Base-by-base conservation (phyloP, 2,329 filamentous ascomycete species). In the Beauveria medogensis region DNA sequence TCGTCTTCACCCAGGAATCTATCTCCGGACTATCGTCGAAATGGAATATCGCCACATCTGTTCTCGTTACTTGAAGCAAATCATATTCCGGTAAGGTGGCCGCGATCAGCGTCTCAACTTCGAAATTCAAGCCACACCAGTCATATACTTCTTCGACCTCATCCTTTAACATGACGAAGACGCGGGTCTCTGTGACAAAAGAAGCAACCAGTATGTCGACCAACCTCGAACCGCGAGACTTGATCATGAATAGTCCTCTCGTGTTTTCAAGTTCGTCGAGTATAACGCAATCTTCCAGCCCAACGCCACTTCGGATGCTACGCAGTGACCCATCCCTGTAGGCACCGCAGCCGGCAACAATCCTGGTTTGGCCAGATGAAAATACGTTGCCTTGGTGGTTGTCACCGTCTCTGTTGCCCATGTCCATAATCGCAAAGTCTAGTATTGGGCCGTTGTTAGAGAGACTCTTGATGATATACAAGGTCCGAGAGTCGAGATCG, bases 341-440 rank as follows among this genome's bases (percentile, higher is more conserved):
- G 0, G 90, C 92, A 30, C 94, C 94, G 60, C 92, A 97, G 0
- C 92, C 93, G 2, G 93, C 92, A 12, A 99, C 91, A 63, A 99
- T 90, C 44, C 92, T 85, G 51, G 94, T 92, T 74, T 99, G 93
- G 0, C 94, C 94, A 0, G 93, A 96, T 0, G 92, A 96, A 69
- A 96, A 99, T 64, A 94, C 90, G 68, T 94, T 95, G 3, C 88
- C 89, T 20, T 79, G 74, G 62, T 91, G 87, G 9, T 81, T 85
- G 64, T 94, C 89, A 24, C 88, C 88, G 63, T 90, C 87, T 60
- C 91, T 82, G 67, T 91, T 92, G 0, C 92, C 93, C 81, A 97
- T 89, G 69, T 97, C 94, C 91, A 97, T 96, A 18, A 99, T 85
- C 1, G 90, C 88, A 67, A 99, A 97, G 71, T 99, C 94, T 44